A percentile compares a stretch with the other conserved stretches of the same genome.
These are phyloP conservation scores for Dioscorea cayenensis DNA, from an alignment of 116 monocot species.

Conservation along the genomic window DNA sequence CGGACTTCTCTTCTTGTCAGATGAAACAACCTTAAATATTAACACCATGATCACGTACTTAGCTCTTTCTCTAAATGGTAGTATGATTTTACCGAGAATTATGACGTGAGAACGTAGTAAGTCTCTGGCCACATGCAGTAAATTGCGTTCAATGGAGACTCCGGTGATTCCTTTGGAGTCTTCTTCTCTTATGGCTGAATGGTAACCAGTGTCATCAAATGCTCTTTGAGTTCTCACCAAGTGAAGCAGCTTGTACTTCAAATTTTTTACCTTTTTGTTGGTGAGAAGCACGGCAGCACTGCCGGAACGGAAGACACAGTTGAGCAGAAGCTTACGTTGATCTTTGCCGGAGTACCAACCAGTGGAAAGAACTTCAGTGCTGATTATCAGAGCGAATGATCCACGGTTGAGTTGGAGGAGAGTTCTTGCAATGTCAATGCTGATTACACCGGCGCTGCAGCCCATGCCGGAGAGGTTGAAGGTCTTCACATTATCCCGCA, in stretches of 20 bases:
- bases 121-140: conserved; percentile 13
- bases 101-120: conserved; percentile 5
- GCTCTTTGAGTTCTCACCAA: conserved; percentile 24
- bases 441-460: conserved; percentile 42
- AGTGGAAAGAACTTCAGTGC: conserved; percentile 49
- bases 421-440: conserved; percentile 33
- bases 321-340: conserved; percentile 16
- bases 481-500: conserved; percentile 34
- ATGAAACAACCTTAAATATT: neutral
- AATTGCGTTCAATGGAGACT: conserved; percentile 19
- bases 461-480: conserved; percentile 63
- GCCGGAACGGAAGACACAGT: conserved; percentile 33
- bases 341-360: conserved; percentile 42
- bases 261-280: neutral
- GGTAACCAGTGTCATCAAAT: conserved; percentile 15
- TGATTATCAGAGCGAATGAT: conserved; percentile 39
- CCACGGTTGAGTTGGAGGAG: conserved; percentile 8
- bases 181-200: conserved; percentile 15
- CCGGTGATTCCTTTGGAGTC: conserved; percentile 33
- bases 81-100: neutral
- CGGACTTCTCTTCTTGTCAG: neutral
- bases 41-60: neutral
- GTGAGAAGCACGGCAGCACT: conserved; percentile 24
- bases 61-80: conserved; percentile 10
- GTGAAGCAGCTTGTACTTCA: conserved; percentile 22